These are phyloP conservation scores for Auriscalpium orientale DNA, from an alignment of 768 basidiomycete genomes.

Conservation along the genomic window DNA sequence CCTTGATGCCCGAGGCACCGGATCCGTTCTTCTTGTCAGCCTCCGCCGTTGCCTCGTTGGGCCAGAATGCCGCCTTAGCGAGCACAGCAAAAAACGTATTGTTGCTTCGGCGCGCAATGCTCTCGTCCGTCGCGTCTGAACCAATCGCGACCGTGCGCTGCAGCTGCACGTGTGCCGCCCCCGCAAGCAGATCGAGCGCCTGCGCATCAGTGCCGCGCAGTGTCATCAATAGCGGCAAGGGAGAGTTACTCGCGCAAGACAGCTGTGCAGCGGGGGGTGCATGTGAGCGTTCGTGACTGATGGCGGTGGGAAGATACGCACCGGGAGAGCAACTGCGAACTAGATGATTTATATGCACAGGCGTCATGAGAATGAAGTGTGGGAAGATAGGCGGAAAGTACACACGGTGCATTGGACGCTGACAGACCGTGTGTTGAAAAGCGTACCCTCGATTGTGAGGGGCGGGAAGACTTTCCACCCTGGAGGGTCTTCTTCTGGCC, in stretches of 20 bases:
- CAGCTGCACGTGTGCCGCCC: constrained; percentile 34
- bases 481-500: constrained; percentile 33
- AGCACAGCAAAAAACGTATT: constrained; percentile 37
- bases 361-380: not conserved
- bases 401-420: constrained; percentile 27
- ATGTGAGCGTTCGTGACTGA: not conserved
- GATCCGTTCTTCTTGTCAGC: not conserved
- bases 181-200: constrained; percentile 42
- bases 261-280: constrained; percentile 26
- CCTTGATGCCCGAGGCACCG: not conserved
- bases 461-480: constrained; percentile 31
- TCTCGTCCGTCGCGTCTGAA: not conserved
- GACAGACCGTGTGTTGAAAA: constrained; percentile 26
- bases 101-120: constrained; percentile 31
- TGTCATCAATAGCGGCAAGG: constrained; percentile 43
- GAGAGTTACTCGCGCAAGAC: constrained; percentile 40
- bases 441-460: constrained; percentile 25
- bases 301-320: constrained; percentile 15
- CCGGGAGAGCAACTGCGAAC: constrained; percentile 44
- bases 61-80: constrained; percentile 45
- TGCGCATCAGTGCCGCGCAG: constrained; percentile 37
- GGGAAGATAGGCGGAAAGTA: not conserved
- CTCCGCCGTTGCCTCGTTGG: too few relatives aligned
- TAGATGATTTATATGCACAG: constrained; percentile 13
- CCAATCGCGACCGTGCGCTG: constrained; percentile 43